Conservation (phyloP, 257 asterid species). For the Nicotiana paniculata region DNA sequence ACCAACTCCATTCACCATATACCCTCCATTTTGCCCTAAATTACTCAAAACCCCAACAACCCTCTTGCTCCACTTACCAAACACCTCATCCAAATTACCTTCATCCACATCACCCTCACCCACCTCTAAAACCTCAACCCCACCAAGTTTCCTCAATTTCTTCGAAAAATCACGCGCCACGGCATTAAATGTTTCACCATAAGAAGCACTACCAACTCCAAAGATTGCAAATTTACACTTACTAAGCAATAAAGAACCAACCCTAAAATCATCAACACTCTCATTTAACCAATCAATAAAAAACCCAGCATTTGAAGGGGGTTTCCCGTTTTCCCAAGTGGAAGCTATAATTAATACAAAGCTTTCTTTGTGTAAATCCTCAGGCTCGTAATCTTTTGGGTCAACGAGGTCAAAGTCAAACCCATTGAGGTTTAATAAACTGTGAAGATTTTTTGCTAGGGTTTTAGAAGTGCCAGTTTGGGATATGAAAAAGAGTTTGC, state of each 20-base stretch:
- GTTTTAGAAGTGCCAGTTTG: conserved; percentile 70
- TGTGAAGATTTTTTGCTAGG: conserved; percentile 82
- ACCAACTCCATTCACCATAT: conserved; percentile 22
- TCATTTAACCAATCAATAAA: conserved; percentile 79
- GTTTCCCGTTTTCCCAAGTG: conserved; percentile 84
- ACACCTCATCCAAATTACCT: conserved; percentile 58
- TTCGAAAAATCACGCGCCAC: conserved; percentile 51
- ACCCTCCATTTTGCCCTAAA: conserved; percentile 23
- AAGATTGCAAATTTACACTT: conserved; percentile 65
- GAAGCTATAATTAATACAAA: conserved; percentile 64
- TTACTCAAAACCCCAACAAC: conserved; percentile 48
- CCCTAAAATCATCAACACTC: conserved; percentile 92
- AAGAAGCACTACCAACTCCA: conserved; percentile 84
- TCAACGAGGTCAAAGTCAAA: conserved; percentile 64
- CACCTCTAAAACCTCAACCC: conserved; percentile 51
- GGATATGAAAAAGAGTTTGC: conserved; percentile 75
- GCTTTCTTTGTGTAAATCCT: conserved; percentile 65
- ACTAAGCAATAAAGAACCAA: conserved; percentile 65
- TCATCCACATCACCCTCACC: conserved; percentile 82
- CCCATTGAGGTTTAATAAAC: conserved; percentile 31
- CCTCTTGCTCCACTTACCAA: conserved; percentile 65
- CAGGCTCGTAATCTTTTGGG: conserved; percentile 85
- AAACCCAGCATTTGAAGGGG: conserved; percentile 70
- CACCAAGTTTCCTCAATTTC: conserved; percentile 71
- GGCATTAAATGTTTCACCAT: conserved; percentile 59